Base-by-base conservation (phyloP, 2,329 filamentous ascomycete species). In the Xylariaceae sp. region DNA sequence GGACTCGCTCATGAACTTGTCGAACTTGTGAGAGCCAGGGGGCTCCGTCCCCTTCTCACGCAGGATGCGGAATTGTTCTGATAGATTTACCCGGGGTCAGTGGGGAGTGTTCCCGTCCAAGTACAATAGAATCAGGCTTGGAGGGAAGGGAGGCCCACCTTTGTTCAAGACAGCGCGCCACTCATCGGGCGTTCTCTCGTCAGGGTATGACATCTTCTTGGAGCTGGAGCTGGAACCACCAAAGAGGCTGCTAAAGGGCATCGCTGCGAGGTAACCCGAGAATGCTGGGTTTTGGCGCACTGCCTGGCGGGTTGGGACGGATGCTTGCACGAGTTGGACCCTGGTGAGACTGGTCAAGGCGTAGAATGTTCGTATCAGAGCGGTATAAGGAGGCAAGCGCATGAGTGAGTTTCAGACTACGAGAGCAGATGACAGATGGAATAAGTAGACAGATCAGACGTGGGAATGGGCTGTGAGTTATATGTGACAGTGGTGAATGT, bases 31-130 rank as follows among this genome's bases (percentile, higher is more conserved):
- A 5, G 83, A 81, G 51, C 78, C 81, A 12, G 90, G 78, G 2
- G 77, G 66, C 62, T 98, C 94, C 31, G 92, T 98, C 54, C 89
- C 92, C 63, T 96, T 90, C 62, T 94, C 70, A 48, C 92, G 84
- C 39, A 98, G 79, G 59, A 98, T 76, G 50, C 87, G 86, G 71
- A 97, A 98, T 74, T 98, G 92, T 57, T 96, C 90, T 95, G 54
- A n/a, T 11, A 11, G 21, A 7, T 24, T 24, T 14, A 30, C 18
- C 14, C 14, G 11, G 4, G 17, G 46, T 44, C 40, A 47, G 49
- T n/a, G n/a, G n/a, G n/a, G n/a, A n/a, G n/a, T n/a, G n/a, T n/a
- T n/a, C n/a, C n/a, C n/a, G n/a, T n/a, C n/a, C n/a, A n/a, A n/a
- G n/a, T n/a, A n/a, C n/a, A n/a, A n/a, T n/a, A n/a, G 9, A 21